A percentile compares a stretch with the other conserved stretches of the same genome.
These are phyloP conservation scores for Fragaria iinumae DNA, from an alignment of 306 rosid genomes.

Conservation along the genomic window DNA sequence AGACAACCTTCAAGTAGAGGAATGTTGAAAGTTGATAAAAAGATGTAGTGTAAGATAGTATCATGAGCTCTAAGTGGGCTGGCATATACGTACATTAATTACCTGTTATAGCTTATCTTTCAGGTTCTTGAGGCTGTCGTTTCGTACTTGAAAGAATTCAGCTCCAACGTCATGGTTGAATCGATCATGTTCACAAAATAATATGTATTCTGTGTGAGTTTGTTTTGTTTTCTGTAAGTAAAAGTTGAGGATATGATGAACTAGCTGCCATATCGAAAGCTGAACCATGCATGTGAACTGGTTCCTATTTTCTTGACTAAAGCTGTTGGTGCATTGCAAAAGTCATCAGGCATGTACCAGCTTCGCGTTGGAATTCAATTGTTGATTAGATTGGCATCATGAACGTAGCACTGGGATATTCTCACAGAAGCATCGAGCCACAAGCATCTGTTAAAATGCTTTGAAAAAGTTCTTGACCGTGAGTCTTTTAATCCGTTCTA, in stretches of 20 bases:
- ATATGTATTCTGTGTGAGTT: not conserved
- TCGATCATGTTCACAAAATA: not conserved
- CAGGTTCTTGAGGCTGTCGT: not conserved
- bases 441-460: not conserved
- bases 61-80: not conserved
- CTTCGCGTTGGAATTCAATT: not conserved
- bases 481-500: not conserved
- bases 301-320: not conserved
- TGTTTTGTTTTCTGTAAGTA: too few relatives aligned
- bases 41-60: not conserved
- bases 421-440: not conserved
- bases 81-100: not conserved
- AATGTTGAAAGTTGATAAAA: too few relatives aligned
- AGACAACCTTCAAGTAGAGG: not conserved
- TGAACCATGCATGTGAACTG: not conserved
- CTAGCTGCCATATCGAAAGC: not conserved
- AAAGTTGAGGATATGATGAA: not conserved
- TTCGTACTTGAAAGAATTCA: not conserved
- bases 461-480: not conserved
- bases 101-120: not conserved
- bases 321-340: not conserved
- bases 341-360: not conserved
- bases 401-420: not conserved
- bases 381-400: slow-evolving; percentile 2
- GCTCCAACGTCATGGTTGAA: not conserved